Evolutionary conservation across 108 stramenopile genomes (phyloP), one percentile per base, ranked within the genome.

Genomic region (Cyclotella atomus): DNA sequence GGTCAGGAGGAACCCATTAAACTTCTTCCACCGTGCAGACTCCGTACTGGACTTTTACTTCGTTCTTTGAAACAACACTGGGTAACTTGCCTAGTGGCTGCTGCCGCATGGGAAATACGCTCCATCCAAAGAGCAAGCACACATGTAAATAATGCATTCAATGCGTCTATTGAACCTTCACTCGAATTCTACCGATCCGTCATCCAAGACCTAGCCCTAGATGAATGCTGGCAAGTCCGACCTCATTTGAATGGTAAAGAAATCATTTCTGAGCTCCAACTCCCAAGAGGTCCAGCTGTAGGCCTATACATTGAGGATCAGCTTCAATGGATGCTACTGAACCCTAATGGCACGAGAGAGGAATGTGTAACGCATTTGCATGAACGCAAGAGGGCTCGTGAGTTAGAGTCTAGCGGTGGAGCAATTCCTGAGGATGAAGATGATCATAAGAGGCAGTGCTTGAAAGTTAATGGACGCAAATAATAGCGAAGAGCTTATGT

Each of bases 201-300:
- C 53, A 65, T 83, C 9, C 30, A 71, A 14, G 78, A 71, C 15
- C 45, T 90, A 53, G 66, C 79, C 24, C 71, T 95, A 19, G 93
- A 95, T 53, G 81, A 76, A 73, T 91, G 89, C 46, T 95, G 93
- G 93, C 78, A 75, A 54, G 61, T 66, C 2, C 84, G 79, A 44
- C 93, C 91, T 4, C 77, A 89, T 28, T 43, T 95, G 65, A 86
- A 95, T 75, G 93, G 93, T 1, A 86, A 89, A 64, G 89, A 84
- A 30, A 63, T 95, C 10, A 88, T 92, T 16, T 64, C 79, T 15
- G 60, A 71, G 28, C 71, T 95, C 16, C 61, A 69, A 35, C 56
- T 95, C 16, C 80, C 83, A 2, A 79, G 71, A 41, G 93, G 93
- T 6, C 93, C 93, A 0, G 25, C 54, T 7, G 86, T 95, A 34